Evolutionary conservation across 2,329 filamentous ascomycete species (phyloP).

Genomic region (Microsporum audouinii): DNA sequence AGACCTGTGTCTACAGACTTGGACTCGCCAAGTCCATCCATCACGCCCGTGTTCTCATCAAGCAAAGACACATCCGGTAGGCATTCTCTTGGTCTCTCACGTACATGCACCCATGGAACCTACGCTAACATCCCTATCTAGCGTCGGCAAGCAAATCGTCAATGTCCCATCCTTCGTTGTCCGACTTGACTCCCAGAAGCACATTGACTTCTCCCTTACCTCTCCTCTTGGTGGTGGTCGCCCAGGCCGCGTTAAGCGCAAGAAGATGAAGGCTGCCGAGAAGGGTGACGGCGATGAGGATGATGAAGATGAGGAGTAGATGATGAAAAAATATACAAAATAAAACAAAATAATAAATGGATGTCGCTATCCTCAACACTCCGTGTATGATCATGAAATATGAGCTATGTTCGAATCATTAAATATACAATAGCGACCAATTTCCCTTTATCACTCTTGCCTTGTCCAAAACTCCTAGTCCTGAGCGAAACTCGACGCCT

Average conservation of each 20-base stretch:
- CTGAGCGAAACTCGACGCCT: neutral
- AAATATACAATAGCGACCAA: slow-evolving; percentile 5
- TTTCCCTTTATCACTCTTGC: neutral
- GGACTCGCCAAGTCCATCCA: slow-evolving; percentile 99
- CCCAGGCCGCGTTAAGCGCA: slow-evolving; percentile 94
- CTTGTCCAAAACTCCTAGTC: neutral
- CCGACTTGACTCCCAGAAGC: slow-evolving; percentile 99
- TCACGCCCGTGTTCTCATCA: slow-evolving; percentile 99
- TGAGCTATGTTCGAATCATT: neutral
- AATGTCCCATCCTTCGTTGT: slow-evolving; percentile 99
- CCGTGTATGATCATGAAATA: slow-evolving; percentile 6
- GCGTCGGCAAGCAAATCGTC: slow-evolving; percentile 99
- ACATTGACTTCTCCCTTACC: slow-evolving; percentile 97
- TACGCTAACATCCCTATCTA: slow-evolving; percentile 20
- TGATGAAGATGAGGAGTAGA: slow-evolving; percentile 34
- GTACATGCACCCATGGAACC: neutral
- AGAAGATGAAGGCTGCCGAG: slow-evolving; percentile 97
- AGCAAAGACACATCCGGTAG: slow-evolving; percentile 92
- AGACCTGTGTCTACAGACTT: slow-evolving; percentile 99
- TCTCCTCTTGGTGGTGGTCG: slow-evolving; percentile 97
- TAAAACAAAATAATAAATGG: slow-evolving; percentile 6
- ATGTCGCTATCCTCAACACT: slow-evolving; percentile 4
- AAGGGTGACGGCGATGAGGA: slow-evolving; percentile 46
- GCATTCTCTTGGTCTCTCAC: slow-evolving; percentile 12
- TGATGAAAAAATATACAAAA: neutral